These are phyloP conservation scores for Fragilaria radians DNA, from an alignment of 108 stramenopile species.

Conservation along the genomic window DNA sequence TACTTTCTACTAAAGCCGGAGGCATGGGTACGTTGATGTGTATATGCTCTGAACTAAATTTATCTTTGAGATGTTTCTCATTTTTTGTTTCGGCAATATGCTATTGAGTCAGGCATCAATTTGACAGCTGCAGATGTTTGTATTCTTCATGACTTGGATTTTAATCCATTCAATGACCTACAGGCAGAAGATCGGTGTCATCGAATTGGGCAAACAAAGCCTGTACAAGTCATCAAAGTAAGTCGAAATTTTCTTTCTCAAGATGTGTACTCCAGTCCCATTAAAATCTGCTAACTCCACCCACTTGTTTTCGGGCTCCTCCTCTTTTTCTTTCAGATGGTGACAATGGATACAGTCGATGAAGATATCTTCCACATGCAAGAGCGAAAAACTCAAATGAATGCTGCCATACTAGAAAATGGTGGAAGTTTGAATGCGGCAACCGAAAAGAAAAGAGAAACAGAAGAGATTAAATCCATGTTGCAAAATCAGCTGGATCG, in stretches of 20 bases:
- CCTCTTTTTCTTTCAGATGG: conserved; percentile 19
- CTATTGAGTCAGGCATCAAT: no score
- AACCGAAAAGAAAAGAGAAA: conserved; percentile 31
- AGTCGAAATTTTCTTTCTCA: no score
- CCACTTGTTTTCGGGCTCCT: no score
- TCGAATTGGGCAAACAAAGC: conserved; percentile 91
- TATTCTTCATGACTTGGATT: conserved; percentile 85
- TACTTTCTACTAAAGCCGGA: conserved; percentile 95
- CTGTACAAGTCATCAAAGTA: no score
- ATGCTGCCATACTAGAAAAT: conserved; percentile 65
- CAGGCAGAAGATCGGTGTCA: conserved; percentile 93
- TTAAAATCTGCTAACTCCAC: no score
- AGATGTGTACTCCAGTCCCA: no score
- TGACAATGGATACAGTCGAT: conserved; percentile 67
- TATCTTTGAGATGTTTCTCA: no score
- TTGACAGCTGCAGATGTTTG: conserved; percentile 33
- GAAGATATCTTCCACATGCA: conserved; percentile 78
- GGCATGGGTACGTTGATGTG: no score
- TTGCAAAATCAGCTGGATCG: conserved; percentile 15
- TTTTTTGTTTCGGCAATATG: no score
- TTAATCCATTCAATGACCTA: conserved; percentile 94
- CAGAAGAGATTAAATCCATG: conserved; percentile 25
- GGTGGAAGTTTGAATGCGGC: not conserved
- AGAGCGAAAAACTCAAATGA: conserved; percentile 71
- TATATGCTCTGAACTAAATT: no score